phyloP scores from a whole-genome alignment of 2,329 filamentous ascomycete species.

The Epichloe bromicola region DNA sequence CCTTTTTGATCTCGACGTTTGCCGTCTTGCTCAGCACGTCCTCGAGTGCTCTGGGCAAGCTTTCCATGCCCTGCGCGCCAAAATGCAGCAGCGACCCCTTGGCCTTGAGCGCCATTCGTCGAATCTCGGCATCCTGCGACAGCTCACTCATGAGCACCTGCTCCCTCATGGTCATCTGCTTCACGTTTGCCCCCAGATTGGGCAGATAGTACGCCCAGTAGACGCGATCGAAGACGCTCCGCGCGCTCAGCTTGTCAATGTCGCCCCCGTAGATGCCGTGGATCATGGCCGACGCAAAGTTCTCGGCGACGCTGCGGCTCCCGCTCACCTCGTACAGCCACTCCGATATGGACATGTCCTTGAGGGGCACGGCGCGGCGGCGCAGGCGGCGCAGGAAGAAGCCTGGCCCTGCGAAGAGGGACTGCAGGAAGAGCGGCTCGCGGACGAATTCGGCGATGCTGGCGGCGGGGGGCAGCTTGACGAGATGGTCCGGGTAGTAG shows the following conservation, averaged over 20 bases:
- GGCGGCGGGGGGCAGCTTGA: slow-evolving; percentile 19
- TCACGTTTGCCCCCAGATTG: slow-evolving; percentile 22
- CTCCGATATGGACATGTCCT: slow-evolving; percentile 24
- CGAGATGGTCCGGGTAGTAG: slow-evolving; percentile 70
- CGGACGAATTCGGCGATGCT: slow-evolving; percentile 14
- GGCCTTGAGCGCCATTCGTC: slow-evolving; percentile 18
- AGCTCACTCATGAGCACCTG: slow-evolving; percentile 16
- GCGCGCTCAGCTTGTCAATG: slow-evolving; percentile 64
- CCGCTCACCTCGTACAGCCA: slow-evolving; percentile 21
- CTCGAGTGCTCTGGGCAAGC: slow-evolving; percentile 42
- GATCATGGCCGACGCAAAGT: slow-evolving; percentile 59
- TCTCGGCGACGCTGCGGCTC: slow-evolving; percentile 42
- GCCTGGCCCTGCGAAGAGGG: slow-evolving; percentile 15
- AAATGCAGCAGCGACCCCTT: slow-evolving; percentile 23
- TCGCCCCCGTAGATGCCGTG: slow-evolving; percentile 94
- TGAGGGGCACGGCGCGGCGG: slow-evolving; percentile 9
- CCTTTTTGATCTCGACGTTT: slow-evolving; percentile 48
- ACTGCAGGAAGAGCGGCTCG: slow-evolving; percentile 22
- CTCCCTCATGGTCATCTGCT: slow-evolving; percentile 25
- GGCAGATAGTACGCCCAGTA: slow-evolving; percentile 20
- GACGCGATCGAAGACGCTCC: slow-evolving; percentile 33
- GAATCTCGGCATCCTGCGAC: slow-evolving; percentile 16
- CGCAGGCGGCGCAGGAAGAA: slow-evolving; percentile 13
- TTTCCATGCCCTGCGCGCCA: slow-evolving; percentile 45
- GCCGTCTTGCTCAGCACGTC: slow-evolving; percentile 32